These are phyloP conservation scores for Arbutus unedo DNA, from an alignment of 148 eudicot species.

Conservation along the genomic window DNA sequence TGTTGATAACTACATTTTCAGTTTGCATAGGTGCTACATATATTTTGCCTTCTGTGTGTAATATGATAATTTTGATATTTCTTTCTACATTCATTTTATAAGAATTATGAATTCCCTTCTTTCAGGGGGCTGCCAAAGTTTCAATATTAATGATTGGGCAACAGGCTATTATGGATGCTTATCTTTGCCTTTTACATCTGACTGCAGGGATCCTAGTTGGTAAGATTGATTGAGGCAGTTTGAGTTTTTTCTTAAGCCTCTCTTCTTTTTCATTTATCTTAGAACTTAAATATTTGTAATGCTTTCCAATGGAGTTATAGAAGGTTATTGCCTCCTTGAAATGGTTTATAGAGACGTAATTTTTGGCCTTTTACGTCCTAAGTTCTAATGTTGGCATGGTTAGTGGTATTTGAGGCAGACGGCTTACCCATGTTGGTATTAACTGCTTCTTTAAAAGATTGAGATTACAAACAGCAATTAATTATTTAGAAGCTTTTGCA, in stretches of 20 bases:
- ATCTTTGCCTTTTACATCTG: slow-evolving; percentile 94
- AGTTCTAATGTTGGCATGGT: not conserved
- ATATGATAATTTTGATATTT: not conserved
- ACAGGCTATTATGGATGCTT: slow-evolving; percentile 98
- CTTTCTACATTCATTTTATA: not conserved
- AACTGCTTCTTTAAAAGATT: not conserved
- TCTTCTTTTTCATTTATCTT: not conserved
- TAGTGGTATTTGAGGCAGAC: not conserved
- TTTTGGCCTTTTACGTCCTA: not conserved
- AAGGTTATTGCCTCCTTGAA: not conserved
- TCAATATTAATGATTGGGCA: slow-evolving; percentile 94
- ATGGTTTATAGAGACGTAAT: not conserved
- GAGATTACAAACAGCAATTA: slow-evolving; percentile 6
- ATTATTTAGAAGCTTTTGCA: not conserved
- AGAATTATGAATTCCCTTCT: slow-evolving; percentile 12
- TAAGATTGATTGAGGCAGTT: slow-evolving; percentile 27
- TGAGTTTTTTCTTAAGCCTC: not conserved
- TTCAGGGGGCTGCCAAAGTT: slow-evolving; percentile 98
- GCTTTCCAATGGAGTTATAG: not conserved
- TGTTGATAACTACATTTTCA: slow-evolving; percentile 7
- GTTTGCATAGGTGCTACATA: not conserved
- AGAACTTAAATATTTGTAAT: not conserved
- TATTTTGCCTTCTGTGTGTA: not conserved
- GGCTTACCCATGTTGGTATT: not conserved
- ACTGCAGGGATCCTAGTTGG: slow-evolving; percentile 98